Percentiles rank a stretch among this genome's conserved stretches.
phyloP scores from a whole-genome alignment of 1,139 yeast genomes.

The Debaryomyces subglobosus region DNA sequence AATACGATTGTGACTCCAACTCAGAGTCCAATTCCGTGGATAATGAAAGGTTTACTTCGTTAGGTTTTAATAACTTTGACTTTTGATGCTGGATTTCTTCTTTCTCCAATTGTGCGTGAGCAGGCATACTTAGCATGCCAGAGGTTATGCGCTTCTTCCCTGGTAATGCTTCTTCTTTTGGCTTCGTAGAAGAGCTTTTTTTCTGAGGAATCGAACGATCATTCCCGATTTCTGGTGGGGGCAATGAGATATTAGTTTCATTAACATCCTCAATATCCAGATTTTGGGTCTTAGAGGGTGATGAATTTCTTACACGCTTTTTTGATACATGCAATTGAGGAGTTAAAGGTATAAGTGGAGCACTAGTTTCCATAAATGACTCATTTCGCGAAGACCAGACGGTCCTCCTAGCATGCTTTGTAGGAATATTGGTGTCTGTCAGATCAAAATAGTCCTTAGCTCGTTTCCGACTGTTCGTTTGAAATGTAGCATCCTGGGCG shows the following conservation, averaged over 20 bases:
- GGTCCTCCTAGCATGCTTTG: slow-evolving; percentile 18
- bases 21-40: slow-evolving; percentile 3
- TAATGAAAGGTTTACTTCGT: not conserved
- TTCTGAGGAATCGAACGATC: slow-evolving; percentile 33
- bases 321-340: slow-evolving; percentile 14
- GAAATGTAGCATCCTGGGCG: slow-evolving; percentile 17
- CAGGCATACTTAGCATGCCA: slow-evolving; percentile 58
- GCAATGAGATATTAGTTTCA: slow-evolving; percentile 31
- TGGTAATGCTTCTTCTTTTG: slow-evolving; percentile 15
- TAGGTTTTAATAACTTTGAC: not conserved
- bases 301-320: not conserved
- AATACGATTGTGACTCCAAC: not conserved
- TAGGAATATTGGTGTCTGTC: slow-evolving; percentile 29
- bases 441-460: slow-evolving; percentile 33
- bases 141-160: slow-evolving; percentile 56
- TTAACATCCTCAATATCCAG: slow-evolving; percentile 13
- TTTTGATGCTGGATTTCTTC: slow-evolving; percentile 16
- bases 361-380: not conserved
- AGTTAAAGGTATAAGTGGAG: slow-evolving; percentile 5
- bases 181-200: slow-evolving; percentile 14
- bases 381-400: slow-evolving; percentile 12
- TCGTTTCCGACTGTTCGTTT: slow-evolving; percentile 25
- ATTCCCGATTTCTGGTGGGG: slow-evolving; percentile 35
- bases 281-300: not conserved
- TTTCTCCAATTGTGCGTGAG: slow-evolving; percentile 26